Conservation (phyloP, 139 green algal species). For the Yamagishiella unicocca region DNA sequence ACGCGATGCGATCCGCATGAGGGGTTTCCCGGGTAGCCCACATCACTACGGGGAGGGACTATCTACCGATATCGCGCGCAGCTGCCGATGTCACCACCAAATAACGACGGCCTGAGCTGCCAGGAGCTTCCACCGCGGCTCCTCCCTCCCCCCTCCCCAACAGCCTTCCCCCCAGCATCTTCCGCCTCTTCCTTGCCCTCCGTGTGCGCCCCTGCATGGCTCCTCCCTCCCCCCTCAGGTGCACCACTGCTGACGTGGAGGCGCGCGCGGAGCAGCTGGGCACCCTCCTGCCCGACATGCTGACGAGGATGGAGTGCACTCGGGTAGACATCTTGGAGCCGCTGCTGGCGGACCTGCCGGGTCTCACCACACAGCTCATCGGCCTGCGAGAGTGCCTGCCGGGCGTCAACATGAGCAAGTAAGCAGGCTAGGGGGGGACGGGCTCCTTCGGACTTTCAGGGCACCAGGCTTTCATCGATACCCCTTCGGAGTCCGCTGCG, state of each 20-base stretch:
- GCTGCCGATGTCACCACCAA: background rate
- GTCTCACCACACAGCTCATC: conserved; percentile 30
- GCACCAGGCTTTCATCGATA: too few relatives aligned
- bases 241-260: conserved; percentile 14
- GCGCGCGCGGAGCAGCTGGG: conserved; percentile 8
- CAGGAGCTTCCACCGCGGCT: too few relatives aligned
- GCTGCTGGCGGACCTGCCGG: conserved; percentile 30
- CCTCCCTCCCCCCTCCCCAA: too few relatives aligned
- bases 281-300: conserved; percentile 14
- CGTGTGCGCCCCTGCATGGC: background rate
- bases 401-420: conserved; percentile 36
- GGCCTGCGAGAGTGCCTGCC: conserved; percentile 21
- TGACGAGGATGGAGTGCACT: conserved; percentile 21
- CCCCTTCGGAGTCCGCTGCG: too few relatives aligned
- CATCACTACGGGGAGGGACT: too few relatives aligned
- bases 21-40: too few relatives aligned
- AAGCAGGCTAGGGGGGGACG: too few relatives aligned
- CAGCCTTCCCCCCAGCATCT: background rate
- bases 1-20: too few relatives aligned
- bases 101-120: background rate
- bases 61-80: too few relatives aligned
- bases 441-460: too few relatives aligned
- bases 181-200: background rate
- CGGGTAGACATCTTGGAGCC: conserved; percentile 39
- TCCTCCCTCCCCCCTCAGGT: background rate